Conservation (phyloP, 352 stramenopile genomes). For the Phytophthora chlamydospora region DNA sequence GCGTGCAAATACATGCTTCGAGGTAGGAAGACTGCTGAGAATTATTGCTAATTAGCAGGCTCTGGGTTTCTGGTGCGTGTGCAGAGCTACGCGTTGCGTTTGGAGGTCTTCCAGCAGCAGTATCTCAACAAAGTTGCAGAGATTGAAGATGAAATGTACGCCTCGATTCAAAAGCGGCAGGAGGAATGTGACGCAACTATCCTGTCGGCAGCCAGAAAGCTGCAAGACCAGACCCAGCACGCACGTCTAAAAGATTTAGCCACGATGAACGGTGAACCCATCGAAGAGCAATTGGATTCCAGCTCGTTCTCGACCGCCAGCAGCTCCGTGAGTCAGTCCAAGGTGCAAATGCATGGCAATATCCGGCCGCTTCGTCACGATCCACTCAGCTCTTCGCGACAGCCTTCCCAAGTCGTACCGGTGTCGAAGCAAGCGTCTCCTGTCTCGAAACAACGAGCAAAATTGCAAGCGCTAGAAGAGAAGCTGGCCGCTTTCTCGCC, state of each 20-base stretch:
- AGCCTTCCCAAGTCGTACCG: not conserved
- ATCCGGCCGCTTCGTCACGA: constrained; percentile 9
- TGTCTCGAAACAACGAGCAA: constrained; percentile 54
- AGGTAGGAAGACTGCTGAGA: not conserved
- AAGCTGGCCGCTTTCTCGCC: constrained; percentile 61
- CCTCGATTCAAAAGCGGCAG: constrained; percentile 50
- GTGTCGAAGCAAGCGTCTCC: constrained; percentile 39
- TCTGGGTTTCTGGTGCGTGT: no score
- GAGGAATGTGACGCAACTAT: constrained; percentile 46
- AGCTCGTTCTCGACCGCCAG: constrained; percentile 18
- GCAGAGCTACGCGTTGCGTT: constrained; percentile 57
- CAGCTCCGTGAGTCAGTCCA: constrained; percentile 20
- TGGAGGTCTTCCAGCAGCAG: constrained; percentile 71
- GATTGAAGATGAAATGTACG: constrained; percentile 57
- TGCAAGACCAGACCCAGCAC: constrained; percentile 53
- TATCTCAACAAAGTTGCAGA: constrained; percentile 60
- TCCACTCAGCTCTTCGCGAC: constrained; percentile 3
- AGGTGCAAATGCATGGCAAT: constrained; percentile 4
- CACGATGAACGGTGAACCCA: constrained; percentile 1
- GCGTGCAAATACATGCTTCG: not conserved
- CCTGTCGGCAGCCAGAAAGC: constrained; percentile 45
- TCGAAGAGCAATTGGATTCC: constrained; percentile 10
- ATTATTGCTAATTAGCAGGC: no score
- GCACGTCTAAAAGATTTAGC: constrained; percentile 33
- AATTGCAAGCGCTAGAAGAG: constrained; percentile 58